Evolutionary conservation across 1,139 yeast genomes (phyloP).

Genomic region (Candida pseudoviswanathii): DNA sequence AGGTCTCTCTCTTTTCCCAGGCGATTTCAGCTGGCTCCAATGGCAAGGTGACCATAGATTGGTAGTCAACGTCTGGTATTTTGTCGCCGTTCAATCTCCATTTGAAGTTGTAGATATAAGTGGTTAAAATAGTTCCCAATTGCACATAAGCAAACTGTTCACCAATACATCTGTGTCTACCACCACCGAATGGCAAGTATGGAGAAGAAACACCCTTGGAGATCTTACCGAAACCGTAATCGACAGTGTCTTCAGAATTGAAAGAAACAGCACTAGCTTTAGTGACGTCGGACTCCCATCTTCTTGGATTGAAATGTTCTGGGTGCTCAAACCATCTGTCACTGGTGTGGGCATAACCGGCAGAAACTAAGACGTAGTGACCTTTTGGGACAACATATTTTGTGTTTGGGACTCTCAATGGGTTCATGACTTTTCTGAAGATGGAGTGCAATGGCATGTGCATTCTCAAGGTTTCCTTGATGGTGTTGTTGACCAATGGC

Average conservation of each 20-base stretch:
- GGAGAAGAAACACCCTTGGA: slow-evolving; percentile 96
- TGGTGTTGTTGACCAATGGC: slow-evolving; percentile 78
- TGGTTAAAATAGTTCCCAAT: slow-evolving; percentile 80
- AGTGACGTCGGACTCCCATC: slow-evolving; percentile 69
- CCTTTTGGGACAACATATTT: slow-evolving; percentile 84
- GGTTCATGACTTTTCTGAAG: slow-evolving; percentile 84
- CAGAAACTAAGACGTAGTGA: slow-evolving; percentile 87
- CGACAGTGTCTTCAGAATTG: slow-evolving; percentile 56
- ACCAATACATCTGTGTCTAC: slow-evolving; percentile 99
- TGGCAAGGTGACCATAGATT: slow-evolving; percentile 94
- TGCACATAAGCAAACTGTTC: slow-evolving; percentile 97
- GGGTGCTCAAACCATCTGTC: slow-evolving; percentile 81
- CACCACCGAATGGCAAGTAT: slow-evolving; percentile 97
- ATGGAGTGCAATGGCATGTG: slow-evolving; percentile 97
- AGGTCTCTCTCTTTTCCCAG: slow-evolving; percentile 66
- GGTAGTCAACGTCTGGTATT: slow-evolving; percentile 81
- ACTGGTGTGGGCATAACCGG: slow-evolving; percentile 84
- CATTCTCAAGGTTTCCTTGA: slow-evolving; percentile 91
- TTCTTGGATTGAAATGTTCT: slow-evolving; percentile 70
- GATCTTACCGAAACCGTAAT: slow-evolving; percentile 94
- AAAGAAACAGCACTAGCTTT: slow-evolving; percentile 29
- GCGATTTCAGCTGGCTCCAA: slow-evolving; percentile 71
- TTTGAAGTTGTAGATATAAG: slow-evolving; percentile 72
- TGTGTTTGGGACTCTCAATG: slow-evolving; percentile 79
- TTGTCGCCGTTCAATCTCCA: slow-evolving; percentile 69